Evolutionary conservation across 169 alveolate species (phyloP).

Genomic region (Cyclospora cayetanensis): DNA sequence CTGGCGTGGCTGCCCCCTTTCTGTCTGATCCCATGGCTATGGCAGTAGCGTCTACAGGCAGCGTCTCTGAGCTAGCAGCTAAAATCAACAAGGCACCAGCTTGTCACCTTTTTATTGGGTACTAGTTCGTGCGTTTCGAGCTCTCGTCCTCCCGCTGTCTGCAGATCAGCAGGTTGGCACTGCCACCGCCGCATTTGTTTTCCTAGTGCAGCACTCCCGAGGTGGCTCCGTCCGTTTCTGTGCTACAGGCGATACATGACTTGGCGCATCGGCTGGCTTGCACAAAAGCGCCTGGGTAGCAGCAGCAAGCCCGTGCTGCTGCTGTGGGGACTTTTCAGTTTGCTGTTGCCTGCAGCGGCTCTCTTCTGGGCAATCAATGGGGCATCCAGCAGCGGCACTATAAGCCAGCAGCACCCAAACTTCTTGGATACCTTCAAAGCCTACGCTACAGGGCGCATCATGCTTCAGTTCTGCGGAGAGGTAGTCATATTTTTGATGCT

Average conservation of each 20-base stretch:
- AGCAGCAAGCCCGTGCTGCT: constrained; percentile 53
- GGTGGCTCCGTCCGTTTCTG: neutral
- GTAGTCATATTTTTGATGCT: neutral
- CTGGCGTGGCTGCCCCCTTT: neutral
- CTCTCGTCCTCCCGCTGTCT: neutral
- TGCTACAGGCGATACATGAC: constrained; percentile 23
- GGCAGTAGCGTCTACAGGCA: neutral
- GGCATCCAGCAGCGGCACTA: neutral
- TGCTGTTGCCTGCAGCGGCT: constrained; percentile 60
- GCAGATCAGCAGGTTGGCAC: neutral
- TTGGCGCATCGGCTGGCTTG: constrained; percentile 50
- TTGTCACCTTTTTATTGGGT: too few relatives aligned
- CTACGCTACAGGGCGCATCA: neutral
- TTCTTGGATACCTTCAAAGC: neutral
- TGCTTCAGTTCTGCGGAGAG: constrained; percentile 31
- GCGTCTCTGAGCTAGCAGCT: too few relatives aligned
- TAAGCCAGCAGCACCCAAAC: neutral
- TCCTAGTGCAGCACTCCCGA: neutral
- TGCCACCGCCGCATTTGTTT: neutral
- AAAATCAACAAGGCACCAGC: too few relatives aligned
- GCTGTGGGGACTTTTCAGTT: constrained; percentile 28
- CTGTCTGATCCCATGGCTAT: neutral
- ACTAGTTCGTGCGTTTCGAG: too few relatives aligned
- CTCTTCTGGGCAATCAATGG: neutral
- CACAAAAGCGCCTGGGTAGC: neutral